Conservation (phyloP, 257 asterid species). For the Solanum virginianum region DNA sequence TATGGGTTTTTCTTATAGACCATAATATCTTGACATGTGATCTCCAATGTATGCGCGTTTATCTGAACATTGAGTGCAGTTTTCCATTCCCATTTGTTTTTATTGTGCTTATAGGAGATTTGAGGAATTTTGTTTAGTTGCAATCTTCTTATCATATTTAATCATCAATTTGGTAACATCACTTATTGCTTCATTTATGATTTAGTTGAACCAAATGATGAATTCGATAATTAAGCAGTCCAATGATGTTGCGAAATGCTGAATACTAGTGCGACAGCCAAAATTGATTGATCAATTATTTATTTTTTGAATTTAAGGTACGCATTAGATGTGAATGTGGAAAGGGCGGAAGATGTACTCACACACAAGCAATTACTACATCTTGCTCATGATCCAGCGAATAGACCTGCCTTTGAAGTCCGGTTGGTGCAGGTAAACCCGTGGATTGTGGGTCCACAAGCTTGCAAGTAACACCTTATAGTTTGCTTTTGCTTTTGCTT, state of each 20-base stretch:
- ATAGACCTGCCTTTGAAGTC: conserved; percentile 87
- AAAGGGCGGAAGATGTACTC: conserved; percentile 94
- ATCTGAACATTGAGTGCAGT: neutral
- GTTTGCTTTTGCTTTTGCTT: neutral
- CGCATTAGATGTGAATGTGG: conserved; percentile 92
- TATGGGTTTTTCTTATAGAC: no score
- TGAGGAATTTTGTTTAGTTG: neutral
- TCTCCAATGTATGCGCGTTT: neutral
- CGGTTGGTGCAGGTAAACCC: conserved; percentile 84
- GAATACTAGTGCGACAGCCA: neutral
- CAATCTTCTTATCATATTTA: neutral
- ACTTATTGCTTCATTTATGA: neutral
- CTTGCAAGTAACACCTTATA: neutral
- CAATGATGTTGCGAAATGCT: neutral
- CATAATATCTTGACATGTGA: neutral
- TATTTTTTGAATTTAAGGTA: conserved; percentile 41
- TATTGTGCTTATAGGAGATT: neutral
- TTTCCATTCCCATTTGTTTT: neutral
- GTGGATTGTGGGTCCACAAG: neutral
- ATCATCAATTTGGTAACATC: neutral
- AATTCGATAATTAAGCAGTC: neutral
- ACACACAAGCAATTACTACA: conserved; percentile 73
- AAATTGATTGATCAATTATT: conserved; percentile 5
- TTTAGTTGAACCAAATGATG: neutral
- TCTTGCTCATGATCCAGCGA: conserved; percentile 78